These are phyloP conservation scores for Mycena floridula DNA, from an alignment of 768 basidiomycete genomes.

Conservation along the genomic window DNA sequence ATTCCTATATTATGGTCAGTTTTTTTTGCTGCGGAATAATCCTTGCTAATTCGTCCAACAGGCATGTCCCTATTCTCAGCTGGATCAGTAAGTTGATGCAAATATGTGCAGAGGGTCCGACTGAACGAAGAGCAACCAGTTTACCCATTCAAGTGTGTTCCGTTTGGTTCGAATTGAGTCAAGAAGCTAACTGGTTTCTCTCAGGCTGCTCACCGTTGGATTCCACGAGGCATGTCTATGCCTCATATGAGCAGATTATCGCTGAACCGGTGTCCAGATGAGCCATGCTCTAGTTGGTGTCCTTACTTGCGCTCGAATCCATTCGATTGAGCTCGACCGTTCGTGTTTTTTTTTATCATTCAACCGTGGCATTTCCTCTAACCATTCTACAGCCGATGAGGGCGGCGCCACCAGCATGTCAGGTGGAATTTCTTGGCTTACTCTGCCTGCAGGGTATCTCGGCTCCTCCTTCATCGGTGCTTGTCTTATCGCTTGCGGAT, in stretches of 20 bases:
- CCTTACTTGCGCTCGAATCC: slow-evolving; percentile 79
- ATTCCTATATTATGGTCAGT: slow-evolving; percentile 80
- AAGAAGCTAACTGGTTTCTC: background rate
- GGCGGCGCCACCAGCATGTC: slow-evolving; percentile 85
- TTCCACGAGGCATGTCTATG: slow-evolving; percentile 67
- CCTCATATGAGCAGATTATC: background rate
- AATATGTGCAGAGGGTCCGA: background rate
- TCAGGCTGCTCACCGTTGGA: slow-evolving; percentile 76
- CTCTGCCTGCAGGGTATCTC: slow-evolving; percentile 51
- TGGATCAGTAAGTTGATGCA: slow-evolving; percentile 54
- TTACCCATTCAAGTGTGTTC: slow-evolving; percentile 86
- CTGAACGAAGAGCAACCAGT: slow-evolving; percentile 35
- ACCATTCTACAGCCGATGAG: slow-evolving; percentile 58
- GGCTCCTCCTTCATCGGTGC: slow-evolving; percentile 8
- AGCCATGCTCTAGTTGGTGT: slow-evolving; percentile 80
- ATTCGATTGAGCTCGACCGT: slow-evolving; percentile 87
- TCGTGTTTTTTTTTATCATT: slow-evolving; percentile 21
- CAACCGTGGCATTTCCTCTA: slow-evolving; percentile 9
- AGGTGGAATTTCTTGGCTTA: slow-evolving; percentile 77
- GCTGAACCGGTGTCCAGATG: slow-evolving; percentile 45
- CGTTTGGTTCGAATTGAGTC: slow-evolving; percentile 1
- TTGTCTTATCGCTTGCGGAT: slow-evolving; percentile 68
- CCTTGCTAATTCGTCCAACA: slow-evolving; percentile 18
- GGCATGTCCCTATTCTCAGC: slow-evolving; percentile 75
- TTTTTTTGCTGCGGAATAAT: slow-evolving; percentile 3